phyloP scores from a whole-genome alignment of 768 basidiomycete species.

The Ramaria rubella region DNA sequence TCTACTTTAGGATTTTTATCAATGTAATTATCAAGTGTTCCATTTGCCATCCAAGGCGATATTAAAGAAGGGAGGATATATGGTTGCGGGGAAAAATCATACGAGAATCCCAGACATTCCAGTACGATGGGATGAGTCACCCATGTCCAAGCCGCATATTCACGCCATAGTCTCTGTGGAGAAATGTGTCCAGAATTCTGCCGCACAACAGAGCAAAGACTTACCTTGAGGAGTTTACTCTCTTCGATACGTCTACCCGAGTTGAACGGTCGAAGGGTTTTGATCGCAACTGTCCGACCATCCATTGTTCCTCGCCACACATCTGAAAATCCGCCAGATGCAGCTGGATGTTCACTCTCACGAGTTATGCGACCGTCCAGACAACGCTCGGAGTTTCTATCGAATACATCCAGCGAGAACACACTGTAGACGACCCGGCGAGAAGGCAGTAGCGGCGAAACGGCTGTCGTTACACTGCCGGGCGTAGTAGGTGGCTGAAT shows the following conservation, averaged over 20 bases:
- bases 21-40: background rate
- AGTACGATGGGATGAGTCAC: background rate
- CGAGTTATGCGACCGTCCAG: background rate
- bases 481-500: background rate
- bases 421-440: too few relatives aligned
- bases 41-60: constrained; percentile 2
- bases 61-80: background rate
- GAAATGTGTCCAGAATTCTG: background rate
- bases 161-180: background rate
- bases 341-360: background rate
- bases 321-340: background rate
- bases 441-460: too few relatives aligned
- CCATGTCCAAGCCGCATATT: background rate
- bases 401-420: background rate
- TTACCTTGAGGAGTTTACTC: background rate
- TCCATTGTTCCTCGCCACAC: background rate
- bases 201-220: background rate
- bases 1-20: background rate
- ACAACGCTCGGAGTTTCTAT: background rate
- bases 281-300: background rate
- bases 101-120: background rate
- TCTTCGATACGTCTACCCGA: background rate
- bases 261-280: background rate
- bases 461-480: too few relatives aligned
- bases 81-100: background rate